Base-by-base conservation (phyloP, 2,329 filamentous ascomycete species). In the Verticillium dahliae region DNA sequence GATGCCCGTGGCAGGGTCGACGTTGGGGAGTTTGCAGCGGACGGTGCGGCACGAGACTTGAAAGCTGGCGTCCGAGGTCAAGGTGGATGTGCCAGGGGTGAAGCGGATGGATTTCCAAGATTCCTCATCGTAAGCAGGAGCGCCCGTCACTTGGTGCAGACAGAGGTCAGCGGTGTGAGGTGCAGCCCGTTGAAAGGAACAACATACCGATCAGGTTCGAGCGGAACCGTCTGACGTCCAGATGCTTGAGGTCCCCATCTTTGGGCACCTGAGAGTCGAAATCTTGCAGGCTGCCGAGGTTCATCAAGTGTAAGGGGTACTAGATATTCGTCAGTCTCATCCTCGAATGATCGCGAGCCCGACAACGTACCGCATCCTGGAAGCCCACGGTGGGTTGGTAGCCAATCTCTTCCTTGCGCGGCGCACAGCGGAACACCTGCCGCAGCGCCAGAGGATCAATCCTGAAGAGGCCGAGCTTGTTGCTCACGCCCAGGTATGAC, bases 301-400 rank as follows among this genome's bases (percentile, higher is more conserved):
- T 90, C 59, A 91, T 74, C 52, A 92, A 74, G 66, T 90, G 86
- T 15, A 92, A 76, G 1, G 90, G 88, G 70, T 90, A 91, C 84
- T 89, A 56, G 50, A 52, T 4, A 41, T 22, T 35, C 9, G n/a
- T 62, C 6, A 61, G 34, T 33, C 14, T 14, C 9, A 22, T n/a
- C 7, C 18, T 27, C n/a, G 31, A 31, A 31, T 31, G 13, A 33
- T 62, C 52, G 15, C 38, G 13, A 33, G 14, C 7, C 33, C 13
- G 55, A 10, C 3, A 14, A 75, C 85, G 73, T 76, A 89, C 87
- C 55, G 85, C 85, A 71, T 92, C 90, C 64, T 89, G 85, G 70
- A 91, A 90, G 58, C 86, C 86, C 13, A 88, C 81, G 6, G 85
- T 77, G 1, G 87, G 84, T 69, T 89, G 85, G 66, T 88, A 88